phyloP scores from a whole-genome alignment of 768 basidiomycete species.

The Suillus lakei region DNA sequence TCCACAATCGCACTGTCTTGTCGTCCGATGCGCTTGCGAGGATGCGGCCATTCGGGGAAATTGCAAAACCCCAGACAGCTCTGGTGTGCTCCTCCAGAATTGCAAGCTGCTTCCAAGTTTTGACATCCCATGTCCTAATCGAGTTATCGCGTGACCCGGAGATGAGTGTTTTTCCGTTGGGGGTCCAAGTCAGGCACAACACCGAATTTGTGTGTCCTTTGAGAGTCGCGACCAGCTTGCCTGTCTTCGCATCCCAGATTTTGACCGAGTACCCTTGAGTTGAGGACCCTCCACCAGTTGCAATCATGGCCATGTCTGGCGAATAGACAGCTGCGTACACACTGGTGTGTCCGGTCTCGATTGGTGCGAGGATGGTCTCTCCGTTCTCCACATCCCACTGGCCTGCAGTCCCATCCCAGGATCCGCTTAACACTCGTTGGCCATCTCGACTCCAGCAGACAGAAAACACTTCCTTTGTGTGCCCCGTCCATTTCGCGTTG shows the following conservation, averaged over 20 bases:
- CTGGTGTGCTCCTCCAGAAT: not conserved
- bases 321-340: too few species aligned
- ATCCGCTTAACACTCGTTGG: too few species aligned
- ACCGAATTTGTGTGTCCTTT: not conserved
- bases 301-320: not conserved
- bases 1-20: slow-evolving; percentile 10
- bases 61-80: slow-evolving; percentile 19
- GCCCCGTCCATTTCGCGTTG: too few species aligned
- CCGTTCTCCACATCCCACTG: too few species aligned
- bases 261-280: not conserved
- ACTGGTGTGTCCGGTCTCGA: too few species aligned
- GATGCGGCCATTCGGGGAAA: slow-evolving; percentile 22
- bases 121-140: not conserved
- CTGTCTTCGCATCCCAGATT: slow-evolving; percentile 7
- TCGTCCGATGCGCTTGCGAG: slow-evolving; percentile 19
- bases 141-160: not conserved
- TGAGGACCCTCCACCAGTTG: not conserved
- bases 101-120: too few species aligned
- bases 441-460: too few species aligned
- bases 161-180: not conserved
- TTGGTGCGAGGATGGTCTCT: too few species aligned
- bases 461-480: too few species aligned
- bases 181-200: not conserved
- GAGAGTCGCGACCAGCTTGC: slow-evolving; percentile 3
- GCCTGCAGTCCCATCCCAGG: too few species aligned